Evolutionary conservation across 805 yeast genomes (phyloP).

Genomic region (Yamadazyma philogaea): DNA sequence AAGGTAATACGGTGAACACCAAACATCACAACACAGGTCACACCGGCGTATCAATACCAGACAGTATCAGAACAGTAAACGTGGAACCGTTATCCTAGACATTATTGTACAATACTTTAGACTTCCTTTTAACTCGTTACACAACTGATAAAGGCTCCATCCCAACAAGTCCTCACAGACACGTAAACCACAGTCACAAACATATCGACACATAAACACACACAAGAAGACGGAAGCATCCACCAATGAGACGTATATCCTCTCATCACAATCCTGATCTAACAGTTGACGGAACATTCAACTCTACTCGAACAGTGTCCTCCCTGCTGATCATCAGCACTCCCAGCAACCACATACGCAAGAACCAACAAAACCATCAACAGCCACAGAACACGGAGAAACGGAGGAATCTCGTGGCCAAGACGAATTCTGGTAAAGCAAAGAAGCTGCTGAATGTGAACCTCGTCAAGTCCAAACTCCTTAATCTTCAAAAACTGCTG

Average conservation of each 20-base stretch:
- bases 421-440: constrained; percentile 11
- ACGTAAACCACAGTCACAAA: too few relatives aligned
- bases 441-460: constrained; percentile 25
- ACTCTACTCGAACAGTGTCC: constrained; percentile 31
- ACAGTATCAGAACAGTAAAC: neutral
- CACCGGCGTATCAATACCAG: neutral
- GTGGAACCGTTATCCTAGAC: neutral
- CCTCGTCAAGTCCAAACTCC: constrained; percentile 33
- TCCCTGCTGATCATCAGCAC: constrained; percentile 39
- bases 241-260: constrained; percentile 14
- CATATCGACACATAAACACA: too few relatives aligned
- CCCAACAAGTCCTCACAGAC: constrained; percentile 1
- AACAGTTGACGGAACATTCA: constrained; percentile 1
- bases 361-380: constrained; percentile 21
- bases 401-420: constrained; percentile 7
- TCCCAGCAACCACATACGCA: constrained; percentile 39
- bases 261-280: constrained; percentile 15
- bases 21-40: neutral
- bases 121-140: too few relatives aligned
- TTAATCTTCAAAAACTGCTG: constrained; percentile 39
- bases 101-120: too few relatives aligned
- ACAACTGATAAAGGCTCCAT: too few relatives aligned
- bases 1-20: neutral
- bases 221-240: too few relatives aligned
- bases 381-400: constrained; percentile 15